Percentiles rank a stretch among this genome's conserved stretches.
These are phyloP conservation scores for Pseudocohnilembus persalinus DNA, from an alignment of 169 alveolate species.

Conservation along the genomic window DNA sequence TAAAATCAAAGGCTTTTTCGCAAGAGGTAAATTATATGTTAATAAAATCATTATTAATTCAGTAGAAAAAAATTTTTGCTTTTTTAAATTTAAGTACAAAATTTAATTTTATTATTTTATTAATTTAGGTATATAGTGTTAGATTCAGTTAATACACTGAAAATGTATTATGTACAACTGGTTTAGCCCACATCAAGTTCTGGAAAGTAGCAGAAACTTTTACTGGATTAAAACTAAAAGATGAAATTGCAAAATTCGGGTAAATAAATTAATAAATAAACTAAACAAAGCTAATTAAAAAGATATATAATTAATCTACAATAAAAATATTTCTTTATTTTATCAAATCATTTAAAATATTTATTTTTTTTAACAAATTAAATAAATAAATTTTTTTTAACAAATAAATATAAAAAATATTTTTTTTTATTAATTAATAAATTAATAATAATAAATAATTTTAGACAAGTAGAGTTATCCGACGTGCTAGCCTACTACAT, in stretches of 20 bases:
- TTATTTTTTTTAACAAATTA: no score
- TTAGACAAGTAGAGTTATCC: conserved; percentile 84
- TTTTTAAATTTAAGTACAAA: no score
- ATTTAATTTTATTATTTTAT: no score
- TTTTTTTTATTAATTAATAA: no score
- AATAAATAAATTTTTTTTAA: no score
- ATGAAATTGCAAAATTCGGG: conserved; percentile 92
- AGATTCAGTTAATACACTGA: conserved; percentile 52
- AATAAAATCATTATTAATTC: conserved; percentile 69
- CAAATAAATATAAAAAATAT: no score
- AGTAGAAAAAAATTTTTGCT: no score
- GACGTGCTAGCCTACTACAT: conserved; percentile 86
- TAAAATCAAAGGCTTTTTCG: conserved; percentile 90
- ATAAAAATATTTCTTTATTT: neutral
- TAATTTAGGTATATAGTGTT: conserved; percentile 35
- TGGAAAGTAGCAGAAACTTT: conserved; percentile 95
- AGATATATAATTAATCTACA: no score
- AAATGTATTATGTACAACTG: conserved; percentile 66
- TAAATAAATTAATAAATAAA: no score
- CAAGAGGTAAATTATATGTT: conserved; percentile 90
- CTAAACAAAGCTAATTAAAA: no score
- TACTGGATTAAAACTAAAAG: conserved; percentile 91
- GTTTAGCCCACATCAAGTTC: conserved; percentile 91
- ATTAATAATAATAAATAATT: no score
- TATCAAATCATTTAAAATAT: no score